Evolutionary conservation across 257 asterid genomes (phyloP).

Genomic region (Nicotiana undulata): DNA sequence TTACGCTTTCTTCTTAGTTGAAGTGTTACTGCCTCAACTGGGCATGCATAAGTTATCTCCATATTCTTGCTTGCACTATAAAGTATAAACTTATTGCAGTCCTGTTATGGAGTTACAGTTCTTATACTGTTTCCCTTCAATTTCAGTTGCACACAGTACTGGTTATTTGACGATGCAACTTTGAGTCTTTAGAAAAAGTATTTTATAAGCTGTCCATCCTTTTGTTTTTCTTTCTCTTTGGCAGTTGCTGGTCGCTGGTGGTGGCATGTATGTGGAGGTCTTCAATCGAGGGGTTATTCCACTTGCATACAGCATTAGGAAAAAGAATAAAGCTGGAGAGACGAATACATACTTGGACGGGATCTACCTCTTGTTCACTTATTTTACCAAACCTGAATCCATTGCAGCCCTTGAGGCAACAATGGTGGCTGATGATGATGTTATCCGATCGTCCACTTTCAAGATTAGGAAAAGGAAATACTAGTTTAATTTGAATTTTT

Average conservation of each 20-base stretch:
- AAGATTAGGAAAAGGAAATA: conserved; percentile 74
- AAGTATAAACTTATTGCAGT: not conserved
- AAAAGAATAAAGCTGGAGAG: conserved; percentile 87
- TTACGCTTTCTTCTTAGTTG: too few relatives aligned
- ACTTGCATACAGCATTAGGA: conserved; percentile 73
- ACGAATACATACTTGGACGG: conserved; percentile 90
- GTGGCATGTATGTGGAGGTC: conserved; percentile 94
- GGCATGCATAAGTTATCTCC: not conserved
- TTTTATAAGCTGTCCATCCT: not conserved
- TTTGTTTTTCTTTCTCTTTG: not conserved
- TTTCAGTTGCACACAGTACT: not conserved
- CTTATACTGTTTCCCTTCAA: not conserved
- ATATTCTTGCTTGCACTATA: not conserved
- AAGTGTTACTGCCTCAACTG: not conserved
- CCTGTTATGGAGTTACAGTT: not conserved
- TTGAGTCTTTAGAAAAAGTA: not conserved
- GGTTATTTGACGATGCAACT: not conserved
- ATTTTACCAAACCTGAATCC: conserved; percentile 88
- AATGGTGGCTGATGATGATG: conserved; percentile 56
- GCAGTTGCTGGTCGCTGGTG: conserved; percentile 94
- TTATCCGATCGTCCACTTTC: conserved; percentile 70
- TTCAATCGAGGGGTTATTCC: conserved; percentile 96
- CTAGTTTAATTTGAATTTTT: not conserved
- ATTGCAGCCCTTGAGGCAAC: conserved; percentile 40
- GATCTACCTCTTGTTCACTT: conserved; percentile 81